Base-by-base conservation (phyloP, 2,329 filamentous ascomycete species). In the Diaporthe sp. region DNA sequence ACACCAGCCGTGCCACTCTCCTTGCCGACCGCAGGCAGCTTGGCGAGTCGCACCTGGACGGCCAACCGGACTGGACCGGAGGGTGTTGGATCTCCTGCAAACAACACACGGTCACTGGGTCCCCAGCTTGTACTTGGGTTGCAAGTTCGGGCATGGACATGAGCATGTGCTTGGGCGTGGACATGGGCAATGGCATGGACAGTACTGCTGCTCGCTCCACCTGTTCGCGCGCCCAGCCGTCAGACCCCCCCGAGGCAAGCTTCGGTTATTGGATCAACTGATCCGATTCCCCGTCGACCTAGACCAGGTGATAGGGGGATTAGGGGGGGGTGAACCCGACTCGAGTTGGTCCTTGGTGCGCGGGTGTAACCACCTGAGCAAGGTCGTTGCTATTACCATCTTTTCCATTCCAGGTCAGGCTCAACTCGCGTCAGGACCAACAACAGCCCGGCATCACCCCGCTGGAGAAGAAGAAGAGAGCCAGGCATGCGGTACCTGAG, bases 181-280 rank as follows among this genome's bases (percentile, higher is more conserved):
- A 42, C 33, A 33, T 67, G 68, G 50, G 52, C 52, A 54, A 25
- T 30, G 28, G 52, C 45, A 66, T 71, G 66, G 66, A 22, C 58
- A 71, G 35, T 38, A 50, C 68, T 40, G 64, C 47, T 68, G 57
- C 52, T 47, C 52, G 67, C 71, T 67, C 74, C 71, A 71, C 74
- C 71, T 55, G 74, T 75, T 75, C 74, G 70, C 67, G 74, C 74
- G 70, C n/a, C 66, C 50, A 42, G 35, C 66, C 71, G 74, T 67
- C 10, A 58, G 38, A 47, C 33, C 25, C 50, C 66, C 28, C 58
- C 58, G 67, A 74, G 67, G 66, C 58, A 75, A 75, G 71, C 40
- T 52, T 66, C 50, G 33, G 72, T 22, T 33, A 60, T 35, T 74
- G 71, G 71, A 54, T 35, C 66, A 47, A 71, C 52, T 60, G 58